Conservation (phyloP, 495 filamentous ascomycete genomes). For the Talaromyces wortmannii region DNA sequence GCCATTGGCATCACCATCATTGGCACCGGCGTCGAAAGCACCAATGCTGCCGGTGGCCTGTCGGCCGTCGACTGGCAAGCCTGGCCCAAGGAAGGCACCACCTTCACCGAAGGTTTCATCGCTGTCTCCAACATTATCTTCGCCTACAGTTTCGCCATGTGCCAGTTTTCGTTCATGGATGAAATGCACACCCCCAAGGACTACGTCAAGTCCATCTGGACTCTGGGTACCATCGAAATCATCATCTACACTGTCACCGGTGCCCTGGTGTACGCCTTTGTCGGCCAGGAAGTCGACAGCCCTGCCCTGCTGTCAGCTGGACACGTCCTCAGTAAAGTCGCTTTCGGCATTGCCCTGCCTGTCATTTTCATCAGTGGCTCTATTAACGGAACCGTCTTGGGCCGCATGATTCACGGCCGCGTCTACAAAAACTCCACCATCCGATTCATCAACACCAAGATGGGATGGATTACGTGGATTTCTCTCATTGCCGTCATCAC, state of each 20-base stretch:
- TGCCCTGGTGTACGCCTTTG: slow-evolving; percentile 60
- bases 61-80: slow-evolving; percentile 25
- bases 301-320: slow-evolving; percentile 62
- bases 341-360: slow-evolving; percentile 66
- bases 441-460: slow-evolving; percentile 52
- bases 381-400: slow-evolving; percentile 53
- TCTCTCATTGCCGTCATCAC: slow-evolving; percentile 44
- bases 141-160: slow-evolving; percentile 56
- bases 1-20: slow-evolving; percentile 66
- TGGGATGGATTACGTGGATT: slow-evolving; percentile 53
- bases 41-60: slow-evolving; percentile 22
- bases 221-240: slow-evolving; percentile 52
- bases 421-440: slow-evolving; percentile 46
- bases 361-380: slow-evolving; percentile 63
- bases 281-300: slow-evolving; percentile 54
- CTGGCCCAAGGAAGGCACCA: slow-evolving; percentile 26
- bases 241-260: slow-evolving; percentile 61
- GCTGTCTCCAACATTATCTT: slow-evolving; percentile 68
- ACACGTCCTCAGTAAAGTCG: slow-evolving; percentile 51
- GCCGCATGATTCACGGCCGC: slow-evolving; percentile 53
- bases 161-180: slow-evolving; percentile 65
- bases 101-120: slow-evolving; percentile 39
- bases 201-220: slow-evolving; percentile 53
- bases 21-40: slow-evolving; percentile 42
- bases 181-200: slow-evolving; percentile 65